phyloP scores from a whole-genome alignment of 768 basidiomycete genomes.

The Baorangia bicolor region DNA sequence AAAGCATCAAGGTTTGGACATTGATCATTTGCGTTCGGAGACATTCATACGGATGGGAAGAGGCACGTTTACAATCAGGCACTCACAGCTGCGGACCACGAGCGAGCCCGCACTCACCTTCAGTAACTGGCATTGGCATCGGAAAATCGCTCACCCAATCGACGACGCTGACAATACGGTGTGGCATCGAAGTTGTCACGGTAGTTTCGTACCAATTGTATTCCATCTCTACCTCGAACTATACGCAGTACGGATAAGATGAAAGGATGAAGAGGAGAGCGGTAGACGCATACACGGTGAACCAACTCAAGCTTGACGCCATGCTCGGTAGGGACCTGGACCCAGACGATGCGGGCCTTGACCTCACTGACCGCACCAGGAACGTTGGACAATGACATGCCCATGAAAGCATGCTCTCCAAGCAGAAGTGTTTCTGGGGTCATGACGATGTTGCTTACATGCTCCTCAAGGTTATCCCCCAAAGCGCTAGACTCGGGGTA shows the following conservation, averaged over 20 bases:
- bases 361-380: constrained; percentile 81
- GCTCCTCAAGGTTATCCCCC: constrained; percentile 47
- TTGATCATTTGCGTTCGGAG: constrained; percentile 6
- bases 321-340: constrained; percentile 73
- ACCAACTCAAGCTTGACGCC: constrained; percentile 69
- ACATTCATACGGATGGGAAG: neutral
- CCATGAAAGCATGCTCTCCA: constrained; percentile 41
- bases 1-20: constrained; percentile 31
- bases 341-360: constrained; percentile 75
- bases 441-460: constrained; percentile 50
- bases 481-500: constrained; percentile 42
- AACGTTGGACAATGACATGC: constrained; percentile 39
- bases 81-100: neutral
- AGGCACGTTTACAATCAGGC: constrained; percentile 4
- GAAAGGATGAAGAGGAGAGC: neutral
- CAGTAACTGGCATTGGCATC: constrained; percentile 28
- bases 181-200: constrained; percentile 68
- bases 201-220: constrained; percentile 97
- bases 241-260: neutral
- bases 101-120: constrained; percentile 14
- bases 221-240: constrained; percentile 91
- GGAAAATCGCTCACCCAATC: constrained; percentile 91
- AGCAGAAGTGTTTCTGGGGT: constrained; percentile 45
- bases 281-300: constrained; percentile 35
- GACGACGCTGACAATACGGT: constrained; percentile 83